Conservation (phyloP, 768 basidiomycete species). For the Tubosaeta brunneosetosa region DNA sequence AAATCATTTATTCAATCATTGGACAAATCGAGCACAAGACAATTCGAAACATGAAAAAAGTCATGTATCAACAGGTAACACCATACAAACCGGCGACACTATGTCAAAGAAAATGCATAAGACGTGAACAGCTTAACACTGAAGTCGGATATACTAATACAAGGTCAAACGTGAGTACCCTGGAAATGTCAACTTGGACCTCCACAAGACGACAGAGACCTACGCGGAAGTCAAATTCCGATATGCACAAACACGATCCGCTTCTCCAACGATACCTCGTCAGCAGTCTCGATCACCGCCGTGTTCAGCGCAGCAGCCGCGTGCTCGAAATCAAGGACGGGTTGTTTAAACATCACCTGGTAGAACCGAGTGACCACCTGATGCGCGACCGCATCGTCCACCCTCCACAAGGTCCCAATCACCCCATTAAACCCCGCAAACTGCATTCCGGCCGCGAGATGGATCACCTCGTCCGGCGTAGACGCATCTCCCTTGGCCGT, state of each 20-base stretch:
- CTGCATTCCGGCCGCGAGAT: not conserved
- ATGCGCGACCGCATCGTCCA: not conserved
- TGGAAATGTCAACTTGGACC: too few species aligned
- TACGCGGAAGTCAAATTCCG: not conserved
- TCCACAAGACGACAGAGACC: too few species aligned
- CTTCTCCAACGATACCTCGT: not conserved
- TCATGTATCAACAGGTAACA: too few species aligned
- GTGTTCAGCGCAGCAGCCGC: not conserved
- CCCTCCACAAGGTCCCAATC: not conserved
- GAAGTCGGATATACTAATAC: too few species aligned
- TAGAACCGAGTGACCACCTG: not conserved
- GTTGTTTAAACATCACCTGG: not conserved
- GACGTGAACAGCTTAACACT: too few species aligned
- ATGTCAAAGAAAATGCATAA: too few species aligned
- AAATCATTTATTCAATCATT: too few species aligned
- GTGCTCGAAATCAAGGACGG: not conserved
- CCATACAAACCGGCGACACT: too few species aligned
- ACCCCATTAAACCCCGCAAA: not conserved
- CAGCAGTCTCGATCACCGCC: not conserved
- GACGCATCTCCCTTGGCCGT: not conserved
- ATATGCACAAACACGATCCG: not conserved
- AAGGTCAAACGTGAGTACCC: too few species aligned
- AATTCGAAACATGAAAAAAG: too few species aligned
- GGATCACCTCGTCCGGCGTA: not conserved
- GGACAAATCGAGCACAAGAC: too few species aligned